These are phyloP conservation scores for Sporisorium sorghi DNA, from an alignment of 1,284 basidiomycete species.

Conservation along the genomic window DNA sequence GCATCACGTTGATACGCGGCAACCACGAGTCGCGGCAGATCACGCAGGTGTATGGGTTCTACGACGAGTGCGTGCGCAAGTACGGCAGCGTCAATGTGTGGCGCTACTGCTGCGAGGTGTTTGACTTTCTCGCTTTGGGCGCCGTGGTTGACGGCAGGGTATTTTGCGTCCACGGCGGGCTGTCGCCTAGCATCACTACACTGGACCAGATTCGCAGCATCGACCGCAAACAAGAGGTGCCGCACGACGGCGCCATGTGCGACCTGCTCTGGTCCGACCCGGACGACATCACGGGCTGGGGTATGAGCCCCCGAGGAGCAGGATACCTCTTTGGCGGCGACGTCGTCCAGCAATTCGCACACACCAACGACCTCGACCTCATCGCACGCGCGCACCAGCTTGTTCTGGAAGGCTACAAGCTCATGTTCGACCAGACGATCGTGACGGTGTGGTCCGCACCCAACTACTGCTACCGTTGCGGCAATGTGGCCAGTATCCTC, in stretches of 20 bases:
- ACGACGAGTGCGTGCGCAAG: constrained; percentile 97
- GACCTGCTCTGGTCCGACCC: constrained; percentile 99
- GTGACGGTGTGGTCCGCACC: constrained; percentile 99
- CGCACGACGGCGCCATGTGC: constrained; percentile 99
- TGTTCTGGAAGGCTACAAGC: constrained; percentile 95
- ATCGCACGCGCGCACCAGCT: constrained; percentile 97
- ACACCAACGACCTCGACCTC: constrained; percentile 90
- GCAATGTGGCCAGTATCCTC: constrained; percentile 65
- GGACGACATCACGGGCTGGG: constrained; percentile 77
- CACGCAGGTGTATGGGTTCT: constrained; percentile 94
- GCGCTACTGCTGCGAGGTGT: constrained; percentile 98
- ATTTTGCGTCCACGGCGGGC: constrained; percentile 90
- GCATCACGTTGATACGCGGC: constrained; percentile 95
- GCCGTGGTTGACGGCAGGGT: constrained; percentile 96
- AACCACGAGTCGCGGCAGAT: constrained; percentile 99
- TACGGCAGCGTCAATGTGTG: constrained; percentile 96
- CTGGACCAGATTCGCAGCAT: constrained; percentile 83
- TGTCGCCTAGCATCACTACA: constrained; percentile 73
- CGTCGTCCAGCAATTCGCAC: constrained; percentile 88
- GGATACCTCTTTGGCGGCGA: constrained; percentile 95
- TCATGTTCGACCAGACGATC: constrained; percentile 95
- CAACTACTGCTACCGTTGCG: constrained; percentile 87
- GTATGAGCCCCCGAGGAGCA: constrained; percentile 93
- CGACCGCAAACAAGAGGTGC: constrained; percentile 96
- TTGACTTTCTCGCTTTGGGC: constrained; percentile 93